A percentile compares a stretch with the other conserved stretches of the same genome.
Evolutionary conservation across 805 yeast genomes (phyloP).

Genomic region (Saccharomycopsis guyanensis): DNA sequence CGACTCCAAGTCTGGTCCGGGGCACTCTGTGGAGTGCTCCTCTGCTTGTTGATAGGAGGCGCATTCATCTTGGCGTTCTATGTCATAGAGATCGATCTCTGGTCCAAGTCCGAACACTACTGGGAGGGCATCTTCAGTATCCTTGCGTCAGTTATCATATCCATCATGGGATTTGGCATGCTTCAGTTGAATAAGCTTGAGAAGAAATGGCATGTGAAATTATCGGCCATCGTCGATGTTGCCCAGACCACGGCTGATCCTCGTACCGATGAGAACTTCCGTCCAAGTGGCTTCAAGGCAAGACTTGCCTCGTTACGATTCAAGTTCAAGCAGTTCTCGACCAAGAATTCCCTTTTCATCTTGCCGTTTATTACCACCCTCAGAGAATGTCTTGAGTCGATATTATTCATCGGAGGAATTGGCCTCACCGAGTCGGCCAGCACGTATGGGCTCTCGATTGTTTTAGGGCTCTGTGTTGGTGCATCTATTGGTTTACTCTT

Average conservation of each 20-base stretch:
- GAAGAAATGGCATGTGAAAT: constrained; percentile 68
- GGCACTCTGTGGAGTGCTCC: constrained; percentile 58
- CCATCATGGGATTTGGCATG: constrained; percentile 81
- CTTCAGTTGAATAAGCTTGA: constrained; percentile 74
- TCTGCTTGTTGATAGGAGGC: constrained; percentile 70
- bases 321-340: constrained; percentile 33
- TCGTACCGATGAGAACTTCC: constrained; percentile 3
- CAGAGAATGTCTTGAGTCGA: constrained; percentile 88
- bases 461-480: constrained; percentile 54
- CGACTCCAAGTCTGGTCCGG: constrained; percentile 78
- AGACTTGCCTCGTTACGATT: constrained; percentile 19
- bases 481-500: constrained; percentile 54
- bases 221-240: constrained; percentile 33
- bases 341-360: constrained; percentile 63
- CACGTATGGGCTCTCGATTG: constrained; percentile 57
- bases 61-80: constrained; percentile 65
- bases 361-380: constrained; percentile 80
- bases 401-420: constrained; percentile 85
- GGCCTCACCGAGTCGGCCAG: constrained; percentile 64
- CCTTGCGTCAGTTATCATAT: constrained; percentile 68
- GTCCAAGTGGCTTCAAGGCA: not conserved
- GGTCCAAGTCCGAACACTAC: constrained; percentile 81
- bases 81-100: constrained; percentile 70
- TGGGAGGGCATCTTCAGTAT: constrained; percentile 86
- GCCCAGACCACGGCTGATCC: not conserved